Base-by-base conservation (phyloP, 2,329 filamentous ascomycete genomes). In the Thermoascus crustaceus region DNA sequence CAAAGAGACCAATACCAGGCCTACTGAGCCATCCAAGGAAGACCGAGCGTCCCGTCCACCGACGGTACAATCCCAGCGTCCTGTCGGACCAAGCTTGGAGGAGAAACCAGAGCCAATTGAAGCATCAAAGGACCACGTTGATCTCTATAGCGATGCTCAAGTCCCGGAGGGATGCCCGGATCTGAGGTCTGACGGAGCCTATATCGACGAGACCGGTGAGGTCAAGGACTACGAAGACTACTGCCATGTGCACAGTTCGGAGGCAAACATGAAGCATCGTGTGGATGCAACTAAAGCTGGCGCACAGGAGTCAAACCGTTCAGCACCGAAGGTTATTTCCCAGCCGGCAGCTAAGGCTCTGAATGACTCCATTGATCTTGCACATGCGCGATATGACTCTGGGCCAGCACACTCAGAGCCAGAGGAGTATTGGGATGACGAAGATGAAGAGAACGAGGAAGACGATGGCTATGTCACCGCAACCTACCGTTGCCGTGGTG, bases 401-500 rank as follows among this genome's bases (percentile, higher is more conserved):
- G 30, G 45, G 8, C 49, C 49, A 7, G 42, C 52, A 9, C 53
- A 59, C 11, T 60, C 66, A 5, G 77, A 80, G 45, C 61, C 71
- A 0, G 81, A 85, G 47, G 82, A 87, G 54, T 83, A 80, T 49
- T 86, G 80, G 80, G 80, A 85, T 16, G 73, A 78, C 10, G 83
- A 87, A 11, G 81, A 83, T 10, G 81, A 89, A 17, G 82, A 84
- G 8, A 85, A 87, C 43, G 77, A 76, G 41, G 76, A 78, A 34
- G 75, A 78, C n/a, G 76, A 80, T 53, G 76, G 73, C 14, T 80
- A 79, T 48, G 82, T 82, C 39, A 88, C 83, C 14, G 85, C 84
- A 38, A 80, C 85, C 2, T 79, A 84, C 24, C 79, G 82, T 47
- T 87, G 85, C 7, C 77, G 78, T 44, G 74, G 77, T 14, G 85